These are phyloP conservation scores for Jimgerdemannia flammicorona DNA, from an alignment of 192 early-diverging fungal species.

Conservation along the genomic window DNA sequence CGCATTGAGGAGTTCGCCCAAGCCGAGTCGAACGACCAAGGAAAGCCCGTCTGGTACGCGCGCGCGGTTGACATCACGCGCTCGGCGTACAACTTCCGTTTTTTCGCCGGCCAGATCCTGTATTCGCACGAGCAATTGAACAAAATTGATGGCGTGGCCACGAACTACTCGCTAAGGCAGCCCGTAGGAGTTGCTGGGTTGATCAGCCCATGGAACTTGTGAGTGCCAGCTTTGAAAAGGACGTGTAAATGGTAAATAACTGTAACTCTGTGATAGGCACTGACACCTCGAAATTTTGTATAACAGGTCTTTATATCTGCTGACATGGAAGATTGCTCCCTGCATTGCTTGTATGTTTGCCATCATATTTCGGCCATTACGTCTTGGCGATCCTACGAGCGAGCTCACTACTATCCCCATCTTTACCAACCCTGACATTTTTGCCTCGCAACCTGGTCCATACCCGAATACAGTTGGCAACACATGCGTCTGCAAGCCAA, in stretches of 20 bases:
- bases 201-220: slow-evolving; percentile 68
- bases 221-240: slow-evolving; percentile 3
- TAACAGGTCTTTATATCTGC: slow-evolving; percentile 58
- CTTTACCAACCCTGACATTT: too few relatives aligned
- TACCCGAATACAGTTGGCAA: slow-evolving; percentile 42
- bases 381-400: too few relatives aligned
- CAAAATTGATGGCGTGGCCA: slow-evolving; percentile 43
- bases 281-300: too few relatives aligned
- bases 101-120: slow-evolving; percentile 58
- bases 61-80: slow-evolving; percentile 55
- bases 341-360: slow-evolving; percentile 44
- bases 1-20: slow-evolving; percentile 54
- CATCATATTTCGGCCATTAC: neutral
- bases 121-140: slow-evolving; percentile 42
- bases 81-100: slow-evolving; percentile 63
- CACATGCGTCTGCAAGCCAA: slow-evolving; percentile 72
- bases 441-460: too few relatives aligned
- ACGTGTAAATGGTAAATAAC: neutral
- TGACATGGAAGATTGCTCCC: slow-evolving; percentile 76
- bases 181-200: slow-evolving; percentile 66
- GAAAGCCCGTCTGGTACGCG: slow-evolving; percentile 62
- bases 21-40: slow-evolving; percentile 70
- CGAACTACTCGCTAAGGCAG: slow-evolving; percentile 44
- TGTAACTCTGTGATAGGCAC: too few relatives aligned
- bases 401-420: too few relatives aligned